A percentile compares a stretch with the other conserved stretches of the same genome.
These are phyloP conservation scores for Apiospora marii DNA, from an alignment of 2,329 filamentous ascomycete species.

Conservation along the genomic window DNA sequence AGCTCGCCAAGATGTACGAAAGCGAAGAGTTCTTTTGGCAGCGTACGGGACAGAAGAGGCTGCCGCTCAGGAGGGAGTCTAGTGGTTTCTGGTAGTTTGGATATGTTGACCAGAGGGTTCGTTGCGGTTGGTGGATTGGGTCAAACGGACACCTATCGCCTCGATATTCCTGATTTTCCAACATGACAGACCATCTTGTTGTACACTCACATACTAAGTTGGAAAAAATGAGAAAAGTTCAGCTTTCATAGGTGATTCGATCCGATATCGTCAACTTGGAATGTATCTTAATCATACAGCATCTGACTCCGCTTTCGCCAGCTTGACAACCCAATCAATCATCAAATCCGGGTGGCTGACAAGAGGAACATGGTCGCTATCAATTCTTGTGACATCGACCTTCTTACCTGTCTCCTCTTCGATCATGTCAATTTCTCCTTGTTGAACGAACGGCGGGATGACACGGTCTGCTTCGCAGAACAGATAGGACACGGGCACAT, in stretches of 20 bases:
- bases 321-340: slow-evolving; percentile 34
- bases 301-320: slow-evolving; percentile 13
- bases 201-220: neutral
- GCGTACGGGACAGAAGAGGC: neutral
- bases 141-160: too few species aligned
- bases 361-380: slow-evolving; percentile 45
- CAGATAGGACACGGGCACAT: slow-evolving; percentile 50
- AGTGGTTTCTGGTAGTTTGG: neutral
- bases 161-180: neutral
- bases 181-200: neutral
- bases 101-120: neutral
- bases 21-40: neutral
- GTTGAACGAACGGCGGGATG: slow-evolving; percentile 45
- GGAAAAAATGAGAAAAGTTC: neutral
- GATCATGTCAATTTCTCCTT: slow-evolving; percentile 39
- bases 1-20: slow-evolving; percentile 18
- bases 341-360: slow-evolving; percentile 38
- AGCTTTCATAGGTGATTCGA: neutral
- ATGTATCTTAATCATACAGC: neutral
- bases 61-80: neutral
- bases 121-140: neutral
- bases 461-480: slow-evolving; percentile 45
- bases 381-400: slow-evolving; percentile 47
- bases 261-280: neutral
- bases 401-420: slow-evolving; percentile 36